Evolutionary conservation across 2,329 filamentous ascomycete genomes (phyloP).

Genomic region (Colletotrichum noveboracense): DNA sequence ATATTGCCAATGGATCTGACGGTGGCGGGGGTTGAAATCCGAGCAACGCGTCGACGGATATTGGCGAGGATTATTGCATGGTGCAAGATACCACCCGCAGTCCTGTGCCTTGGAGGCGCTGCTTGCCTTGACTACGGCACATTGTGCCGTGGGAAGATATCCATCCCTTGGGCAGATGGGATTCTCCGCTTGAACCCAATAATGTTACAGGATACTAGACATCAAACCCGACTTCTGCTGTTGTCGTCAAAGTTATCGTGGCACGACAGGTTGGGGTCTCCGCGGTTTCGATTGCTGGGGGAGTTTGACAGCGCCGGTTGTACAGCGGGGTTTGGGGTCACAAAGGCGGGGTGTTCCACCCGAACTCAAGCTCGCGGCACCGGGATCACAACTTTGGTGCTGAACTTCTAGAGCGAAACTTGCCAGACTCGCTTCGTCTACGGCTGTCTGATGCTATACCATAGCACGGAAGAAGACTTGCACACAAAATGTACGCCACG

Average conservation of each 20-base stretch:
- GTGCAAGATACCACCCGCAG: neutral
- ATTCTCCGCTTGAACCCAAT: neutral
- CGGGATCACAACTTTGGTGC: neutral
- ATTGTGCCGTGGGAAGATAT: neutral
- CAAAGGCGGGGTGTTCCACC: conserved; percentile 3
- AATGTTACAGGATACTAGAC: fast-evolving
- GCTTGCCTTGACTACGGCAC: neutral
- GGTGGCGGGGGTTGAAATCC: neutral
- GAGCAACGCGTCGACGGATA: neutral
- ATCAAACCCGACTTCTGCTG: neutral
- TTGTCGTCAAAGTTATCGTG: neutral
- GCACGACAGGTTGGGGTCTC: neutral
- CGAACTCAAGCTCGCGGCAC: neutral
- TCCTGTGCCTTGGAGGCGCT: neutral
- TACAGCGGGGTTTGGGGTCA: neutral
- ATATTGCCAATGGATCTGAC: neutral
- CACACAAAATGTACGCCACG: neutral
- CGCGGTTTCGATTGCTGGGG: neutral
- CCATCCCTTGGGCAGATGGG: neutral
- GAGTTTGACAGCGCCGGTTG: neutral
- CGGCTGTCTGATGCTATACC: neutral
- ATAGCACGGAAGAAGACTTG: neutral
- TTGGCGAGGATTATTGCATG: neutral
- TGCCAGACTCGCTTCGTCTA: neutral
- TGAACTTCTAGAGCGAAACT: neutral